Conservation (phyloP, 2,329 filamentous ascomycete genomes). For the Corinectria fuckeliana region DNA sequence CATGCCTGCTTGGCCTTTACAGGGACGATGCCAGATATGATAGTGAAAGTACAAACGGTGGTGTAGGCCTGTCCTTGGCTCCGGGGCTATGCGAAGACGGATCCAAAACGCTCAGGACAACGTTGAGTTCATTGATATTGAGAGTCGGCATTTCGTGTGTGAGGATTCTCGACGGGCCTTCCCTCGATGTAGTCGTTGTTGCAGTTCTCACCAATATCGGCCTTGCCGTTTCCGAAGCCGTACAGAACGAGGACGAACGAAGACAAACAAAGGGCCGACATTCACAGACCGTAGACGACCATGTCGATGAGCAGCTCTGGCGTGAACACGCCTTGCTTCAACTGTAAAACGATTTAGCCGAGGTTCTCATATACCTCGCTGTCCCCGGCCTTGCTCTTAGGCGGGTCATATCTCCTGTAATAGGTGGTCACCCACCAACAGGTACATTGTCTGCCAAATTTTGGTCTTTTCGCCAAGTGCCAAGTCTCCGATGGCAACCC, state of each 20-base stretch:
- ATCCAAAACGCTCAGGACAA: slow-evolving; percentile 56
- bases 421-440: too few relatives aligned
- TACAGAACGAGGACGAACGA: slow-evolving; percentile 61
- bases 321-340: slow-evolving; percentile 66
- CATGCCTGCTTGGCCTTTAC: slow-evolving; percentile 59
- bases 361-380: too few relatives aligned
- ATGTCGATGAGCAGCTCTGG: slow-evolving; percentile 70
- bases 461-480: slow-evolving; percentile 52
- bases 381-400: too few relatives aligned
- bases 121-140: slow-evolving; percentile 58
- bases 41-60: slow-evolving; percentile 51
- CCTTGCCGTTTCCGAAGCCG: slow-evolving; percentile 52
- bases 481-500: too few relatives aligned
- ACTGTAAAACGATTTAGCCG: slow-evolving; percentile 22
- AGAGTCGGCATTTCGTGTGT: slow-evolving; percentile 38
- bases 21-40: slow-evolving; percentile 57
- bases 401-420: slow-evolving; percentile 56
- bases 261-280: slow-evolving; percentile 63
- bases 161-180: background rate
- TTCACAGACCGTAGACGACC: slow-evolving; percentile 71
- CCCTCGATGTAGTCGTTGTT: slow-evolving; percentile 60
- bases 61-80: background rate
- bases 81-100: slow-evolving; percentile 20
- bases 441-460: too few relatives aligned
- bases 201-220: slow-evolving; percentile 63